Evolutionary conservation across 2,329 filamentous ascomycete genomes (phyloP).

Genomic region (Dactylellina drechsleri): DNA sequence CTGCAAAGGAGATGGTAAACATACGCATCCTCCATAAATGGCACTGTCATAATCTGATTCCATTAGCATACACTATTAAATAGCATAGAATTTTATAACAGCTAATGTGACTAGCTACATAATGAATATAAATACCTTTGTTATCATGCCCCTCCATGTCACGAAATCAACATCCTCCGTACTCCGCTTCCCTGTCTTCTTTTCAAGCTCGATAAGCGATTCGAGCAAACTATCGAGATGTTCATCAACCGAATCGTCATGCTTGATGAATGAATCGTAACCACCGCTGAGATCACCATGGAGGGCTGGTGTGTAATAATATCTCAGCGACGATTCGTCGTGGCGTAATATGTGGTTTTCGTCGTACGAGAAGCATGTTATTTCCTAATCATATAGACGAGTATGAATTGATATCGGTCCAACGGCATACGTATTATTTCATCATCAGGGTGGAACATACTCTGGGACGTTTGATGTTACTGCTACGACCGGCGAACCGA

Average conservation of each 20-base stretch:
- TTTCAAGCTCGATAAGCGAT: slow-evolving; percentile 78
- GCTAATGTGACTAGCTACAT: neutral
- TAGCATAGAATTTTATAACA: no score
- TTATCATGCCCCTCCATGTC: slow-evolving; percentile 99
- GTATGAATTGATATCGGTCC: neutral
- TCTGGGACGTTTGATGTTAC: slow-evolving; percentile 78
- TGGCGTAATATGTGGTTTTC: slow-evolving; percentile 79
- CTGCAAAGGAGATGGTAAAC: neutral
- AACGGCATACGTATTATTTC: neutral
- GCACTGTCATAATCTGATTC: slow-evolving; percentile 81
- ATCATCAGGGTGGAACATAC: slow-evolving; percentile 62
- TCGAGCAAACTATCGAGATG: slow-evolving; percentile 86
- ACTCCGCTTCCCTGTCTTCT: slow-evolving; percentile 72
- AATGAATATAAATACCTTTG: slow-evolving; percentile 73
- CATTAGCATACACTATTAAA: slow-evolving; percentile 11
- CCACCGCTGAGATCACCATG: slow-evolving; percentile 80
- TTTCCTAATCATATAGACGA: slow-evolving; percentile 70
- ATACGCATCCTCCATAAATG: slow-evolving; percentile 81
- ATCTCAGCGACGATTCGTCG: slow-evolving; percentile 81
- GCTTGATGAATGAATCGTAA: slow-evolving; percentile 82
- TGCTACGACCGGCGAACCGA: slow-evolving; percentile 74
- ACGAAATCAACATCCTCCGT: slow-evolving; percentile 75
- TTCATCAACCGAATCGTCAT: slow-evolving; percentile 83
- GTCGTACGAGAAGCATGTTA: slow-evolving; percentile 93
- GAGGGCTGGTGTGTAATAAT: slow-evolving; percentile 82